phyloP scores from a whole-genome alignment of 306 rosid species.

The Albizia julibrissin region DNA sequence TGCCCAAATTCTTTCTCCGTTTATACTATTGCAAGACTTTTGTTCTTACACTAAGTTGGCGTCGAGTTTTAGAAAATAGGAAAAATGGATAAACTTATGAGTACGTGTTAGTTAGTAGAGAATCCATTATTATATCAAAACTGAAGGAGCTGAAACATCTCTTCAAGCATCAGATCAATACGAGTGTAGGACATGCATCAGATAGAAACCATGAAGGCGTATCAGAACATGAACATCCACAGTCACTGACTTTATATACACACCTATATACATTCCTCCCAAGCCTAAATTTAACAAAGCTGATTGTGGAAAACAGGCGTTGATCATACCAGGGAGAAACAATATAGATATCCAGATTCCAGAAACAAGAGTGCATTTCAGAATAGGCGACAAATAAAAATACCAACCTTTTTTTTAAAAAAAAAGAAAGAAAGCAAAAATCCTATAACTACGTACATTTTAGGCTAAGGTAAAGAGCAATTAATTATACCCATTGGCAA shows the following conservation, averaged over 20 bases:
- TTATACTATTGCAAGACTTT: background rate
- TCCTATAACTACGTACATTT: constrained; percentile 41
- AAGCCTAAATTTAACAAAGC: background rate
- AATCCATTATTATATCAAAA: background rate
- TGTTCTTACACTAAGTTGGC: background rate
- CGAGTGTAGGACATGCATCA: constrained; percentile 60
- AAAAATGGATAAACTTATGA: background rate
- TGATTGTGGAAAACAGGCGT: background rate
- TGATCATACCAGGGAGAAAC: background rate
- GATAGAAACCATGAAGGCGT: background rate
- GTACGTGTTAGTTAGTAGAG: background rate
- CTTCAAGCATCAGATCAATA: constrained; percentile 53
- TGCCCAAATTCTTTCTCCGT: background rate
- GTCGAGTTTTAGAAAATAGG: background rate
- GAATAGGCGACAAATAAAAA: constrained; percentile 21
- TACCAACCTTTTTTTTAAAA: background rate
- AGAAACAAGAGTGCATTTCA: constrained; percentile 1
- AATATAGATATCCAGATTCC: background rate
- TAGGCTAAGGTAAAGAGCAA: constrained; percentile 28
- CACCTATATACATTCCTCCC: too few relatives aligned
- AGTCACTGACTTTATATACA: background rate
- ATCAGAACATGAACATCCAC: background rate
- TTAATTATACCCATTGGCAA: constrained; percentile 23
- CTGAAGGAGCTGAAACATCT: background rate
- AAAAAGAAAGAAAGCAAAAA: too few relatives aligned